phyloP scores from a whole-genome alignment of 352 stramenopile genomes.

The Bremia lactucae region DNA sequence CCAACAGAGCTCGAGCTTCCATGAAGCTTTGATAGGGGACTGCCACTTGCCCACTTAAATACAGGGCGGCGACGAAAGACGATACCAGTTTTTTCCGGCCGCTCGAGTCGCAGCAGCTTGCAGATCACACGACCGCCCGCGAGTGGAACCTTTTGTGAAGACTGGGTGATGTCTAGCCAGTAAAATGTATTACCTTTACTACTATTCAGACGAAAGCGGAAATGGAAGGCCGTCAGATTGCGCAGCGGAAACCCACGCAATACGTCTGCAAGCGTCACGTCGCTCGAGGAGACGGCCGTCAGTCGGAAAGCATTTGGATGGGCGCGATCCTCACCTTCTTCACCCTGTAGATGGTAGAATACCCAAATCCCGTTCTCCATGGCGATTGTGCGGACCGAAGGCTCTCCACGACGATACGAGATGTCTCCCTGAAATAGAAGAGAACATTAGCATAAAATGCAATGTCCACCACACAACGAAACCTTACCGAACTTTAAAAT shows the following conservation, averaged over 20 bases:
- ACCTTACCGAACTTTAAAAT: too few species aligned
- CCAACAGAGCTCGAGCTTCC: constrained; percentile 10
- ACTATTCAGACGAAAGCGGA: constrained; percentile 77
- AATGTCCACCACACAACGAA: too few species aligned
- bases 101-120: constrained; percentile 65
- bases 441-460: too few species aligned
- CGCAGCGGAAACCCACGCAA: constrained; percentile 51
- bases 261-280: constrained; percentile 67
- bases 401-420: neutral
- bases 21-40: constrained; percentile 14
- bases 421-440: too few species aligned
- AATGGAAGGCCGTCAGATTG: constrained; percentile 51
- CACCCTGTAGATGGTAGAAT: constrained; percentile 84
- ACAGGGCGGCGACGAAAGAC: constrained; percentile 67
- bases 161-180: constrained; percentile 59
- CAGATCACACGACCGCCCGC: constrained; percentile 71
- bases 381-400: neutral
- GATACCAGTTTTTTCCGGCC: constrained; percentile 42
- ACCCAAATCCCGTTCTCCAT: constrained; percentile 46
- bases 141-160: constrained; percentile 55
- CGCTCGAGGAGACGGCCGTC: constrained; percentile 11
- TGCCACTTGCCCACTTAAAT: constrained; percentile 41
- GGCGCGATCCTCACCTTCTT: constrained; percentile 73
- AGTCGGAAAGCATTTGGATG: constrained; percentile 74
- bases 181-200: constrained; percentile 54